Evolutionary conservation across 805 yeast genomes (phyloP).

Genomic region (Torulaspora gathmanii): DNA sequence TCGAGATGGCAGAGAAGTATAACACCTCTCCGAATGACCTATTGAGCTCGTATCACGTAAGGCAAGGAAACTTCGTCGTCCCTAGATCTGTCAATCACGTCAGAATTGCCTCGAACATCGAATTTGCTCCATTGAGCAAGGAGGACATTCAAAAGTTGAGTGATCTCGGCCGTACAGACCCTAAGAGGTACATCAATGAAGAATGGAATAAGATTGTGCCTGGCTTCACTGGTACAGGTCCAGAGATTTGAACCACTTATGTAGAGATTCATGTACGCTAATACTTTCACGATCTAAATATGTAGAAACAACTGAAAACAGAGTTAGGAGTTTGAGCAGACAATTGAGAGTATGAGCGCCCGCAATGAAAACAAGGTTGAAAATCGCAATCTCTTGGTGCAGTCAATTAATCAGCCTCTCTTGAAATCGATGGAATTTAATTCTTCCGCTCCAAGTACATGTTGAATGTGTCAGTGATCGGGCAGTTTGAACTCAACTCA

Average conservation of each 20-base stretch:
- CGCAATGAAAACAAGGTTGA: neutral
- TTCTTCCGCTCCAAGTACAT: no score
- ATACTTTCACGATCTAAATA: neutral
- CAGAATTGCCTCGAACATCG: slow-evolving; percentile 47
- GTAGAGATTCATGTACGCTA: neutral
- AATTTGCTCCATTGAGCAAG: slow-evolving; percentile 38
- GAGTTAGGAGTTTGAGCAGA: no score
- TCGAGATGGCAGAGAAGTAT: slow-evolving; percentile 54
- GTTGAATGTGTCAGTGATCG: no score
- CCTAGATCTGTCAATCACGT: slow-evolving; percentile 70
- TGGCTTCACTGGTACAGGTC: slow-evolving; percentile 28
- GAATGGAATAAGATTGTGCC: slow-evolving; percentile 28
- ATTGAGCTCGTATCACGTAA: slow-evolving; percentile 57
- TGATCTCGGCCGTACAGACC: slow-evolving; percentile 30
- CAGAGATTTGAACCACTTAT: slow-evolving; percentile 1
- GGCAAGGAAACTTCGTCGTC: slow-evolving; percentile 55
- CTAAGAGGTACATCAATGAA: slow-evolving; percentile 34
- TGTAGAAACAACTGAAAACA: neutral
- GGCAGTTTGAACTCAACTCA: no score
- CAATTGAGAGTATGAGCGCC: neutral
- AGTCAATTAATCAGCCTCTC: neutral
- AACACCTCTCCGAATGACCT: slow-evolving; percentile 51
- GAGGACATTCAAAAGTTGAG: slow-evolving; percentile 42
- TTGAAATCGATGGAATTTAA: no score
- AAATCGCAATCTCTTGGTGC: no score